Base-by-base conservation (phyloP, 805 yeast species). In the Ogataea polymorpha region DNA sequence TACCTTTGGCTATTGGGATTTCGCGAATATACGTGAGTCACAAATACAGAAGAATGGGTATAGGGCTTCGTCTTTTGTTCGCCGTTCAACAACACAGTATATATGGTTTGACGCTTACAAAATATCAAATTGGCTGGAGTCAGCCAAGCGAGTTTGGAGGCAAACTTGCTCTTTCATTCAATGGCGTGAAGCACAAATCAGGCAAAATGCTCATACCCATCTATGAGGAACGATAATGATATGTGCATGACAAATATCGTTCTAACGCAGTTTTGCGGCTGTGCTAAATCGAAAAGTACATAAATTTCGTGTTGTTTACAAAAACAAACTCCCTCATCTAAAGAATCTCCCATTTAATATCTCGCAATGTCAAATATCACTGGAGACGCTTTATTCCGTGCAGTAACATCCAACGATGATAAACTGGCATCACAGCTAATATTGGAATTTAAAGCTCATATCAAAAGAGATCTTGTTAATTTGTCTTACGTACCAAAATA, bases 111-210 rank as follows among this genome's bases (percentile, higher is more conserved):
- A 36, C 17, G 0, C 49, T 81, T 11, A 59, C 61, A 2, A 71
- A 60, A 41, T 49, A 46, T 12, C 71, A 76, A 44, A 56, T 83
- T 14, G 85, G 80, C 1, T 83, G 86, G 77, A 79, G 86, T 32
- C 91, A 83, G 56, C 89, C 90, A 0, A 78, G 85, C 43, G 74
- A 69, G 36, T 69, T 72, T 42, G 91, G 91, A 0, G 78, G 79
- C 2, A 68, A 71, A 42, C 65, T 82, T 23, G 87, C 89, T 0
- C 58, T 57, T 24, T 61, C 55, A 23, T 82, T 76, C 53, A 80
- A 78, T 53, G 79, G 82, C 0, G 75, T 72, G 1, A 58, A 42
- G 20, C 87, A 82, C 54, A 72, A 70, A 42, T 62, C 72, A 20
- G 82, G 82, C 0, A 73, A 69, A 47, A 45, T 55, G 0, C 58